Conservation (phyloP, 1,284 basidiomycete genomes). For the Coniferiporia sulphurascens region DNA sequence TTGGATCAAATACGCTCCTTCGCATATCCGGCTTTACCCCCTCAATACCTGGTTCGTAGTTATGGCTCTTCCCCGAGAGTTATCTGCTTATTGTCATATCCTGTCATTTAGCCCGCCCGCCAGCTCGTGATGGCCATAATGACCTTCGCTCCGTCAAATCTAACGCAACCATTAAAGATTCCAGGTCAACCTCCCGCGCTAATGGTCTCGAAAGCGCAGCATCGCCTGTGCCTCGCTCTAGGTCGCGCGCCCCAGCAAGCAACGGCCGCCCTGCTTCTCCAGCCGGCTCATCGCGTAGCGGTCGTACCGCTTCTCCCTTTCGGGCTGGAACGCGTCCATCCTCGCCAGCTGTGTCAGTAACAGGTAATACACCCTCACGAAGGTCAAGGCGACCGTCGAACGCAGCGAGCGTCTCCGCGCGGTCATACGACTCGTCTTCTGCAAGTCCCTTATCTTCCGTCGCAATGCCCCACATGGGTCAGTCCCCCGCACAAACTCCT, state of each 20-base stretch:
- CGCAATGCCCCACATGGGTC: not conserved
- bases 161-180: constrained; percentile 9
- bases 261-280: constrained; percentile 12
- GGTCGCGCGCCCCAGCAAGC: constrained; percentile 4
- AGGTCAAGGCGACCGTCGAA: constrained; percentile 9
- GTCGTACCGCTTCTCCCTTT: constrained; percentile 6
- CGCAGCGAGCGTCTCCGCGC: constrained; percentile 1
- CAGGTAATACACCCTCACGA: not conserved
- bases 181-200: constrained; percentile 2
- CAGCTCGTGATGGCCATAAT: not conserved
- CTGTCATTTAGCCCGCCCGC: constrained; percentile 2
- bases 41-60: not conserved
- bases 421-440: constrained; percentile 5
- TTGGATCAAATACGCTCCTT: constrained; percentile 1
- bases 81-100: not conserved
- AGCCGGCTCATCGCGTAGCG: constrained; percentile 6
- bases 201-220: constrained; percentile 6
- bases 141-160: constrained; percentile 14
- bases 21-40: constrained; percentile 11
- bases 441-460: constrained; percentile 6
- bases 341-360: constrained; percentile 12
- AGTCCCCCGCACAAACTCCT: constrained; percentile 1
- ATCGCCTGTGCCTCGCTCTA: constrained; percentile 6
- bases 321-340: constrained; percentile 10
- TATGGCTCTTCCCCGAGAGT: not conserved